Evolutionary conservation across 2,329 filamentous ascomycete genomes (phyloP), one percentile per base, ranked within the genome.

Genomic region (Neofusicoccum kwambonambiense): DNA sequence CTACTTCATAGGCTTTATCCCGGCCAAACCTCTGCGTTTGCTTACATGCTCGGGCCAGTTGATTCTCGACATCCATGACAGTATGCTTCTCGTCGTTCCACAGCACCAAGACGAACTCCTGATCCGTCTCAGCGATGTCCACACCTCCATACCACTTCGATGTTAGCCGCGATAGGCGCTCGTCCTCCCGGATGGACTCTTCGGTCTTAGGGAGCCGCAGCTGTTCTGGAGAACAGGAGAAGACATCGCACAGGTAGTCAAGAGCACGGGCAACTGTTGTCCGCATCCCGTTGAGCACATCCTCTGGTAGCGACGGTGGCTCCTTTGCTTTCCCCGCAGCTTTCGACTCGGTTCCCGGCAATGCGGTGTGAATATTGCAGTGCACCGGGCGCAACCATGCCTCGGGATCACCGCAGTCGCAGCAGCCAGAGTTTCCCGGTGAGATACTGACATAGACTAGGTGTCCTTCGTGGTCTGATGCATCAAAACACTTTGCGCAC

Each of bases 51-150:
- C 94, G 87, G 3, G 92, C 90, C 22, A 99, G 92, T 75, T 98
- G 94, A 65, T 96, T 88, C 69, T 89, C 85, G 5, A 99, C 94
- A 75, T 99, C 95, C 52, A 89, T 87, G 49, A 98, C 89, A 0
- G 95, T 99, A 75, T 99, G 95, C 77, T 99, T 99, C 79, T 99
- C 95, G 69, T 99, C 95, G 71, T 99, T 99, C 95, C 95, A 99
- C 4, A 99, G 82, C 15, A 97, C 82, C 50, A 99, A 81, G 4
- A 91, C 90, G 76, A 90, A 99, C 71, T 97, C 92, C 12, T 86
- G 86, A 27, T 89, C 84, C 2, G 86, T 82, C 64, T 89, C 86
- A 6, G 79, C 74, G 42, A 86, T 81, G 70, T 91, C 87, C 1
- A 86, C 86, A 0, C 74, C 74, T 9, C 76, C 77, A 69, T 93